Base-by-base conservation (phyloP, 768 basidiomycete genomes). In the Cystofilobasidium capitatum region DNA sequence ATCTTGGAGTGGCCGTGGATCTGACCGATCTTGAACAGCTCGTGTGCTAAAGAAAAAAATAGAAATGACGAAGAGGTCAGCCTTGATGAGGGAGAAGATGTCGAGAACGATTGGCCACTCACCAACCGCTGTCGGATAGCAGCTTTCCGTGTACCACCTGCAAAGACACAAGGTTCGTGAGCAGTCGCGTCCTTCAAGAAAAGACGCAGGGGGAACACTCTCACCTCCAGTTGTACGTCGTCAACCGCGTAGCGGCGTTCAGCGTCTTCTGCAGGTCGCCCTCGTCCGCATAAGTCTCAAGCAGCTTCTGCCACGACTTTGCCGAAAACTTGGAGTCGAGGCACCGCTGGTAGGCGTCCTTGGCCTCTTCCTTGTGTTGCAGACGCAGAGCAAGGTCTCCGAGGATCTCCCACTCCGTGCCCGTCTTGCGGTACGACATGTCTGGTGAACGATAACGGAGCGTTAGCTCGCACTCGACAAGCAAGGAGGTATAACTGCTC, bases 201-300 rank as follows among this genome's bases (percentile, higher is more conserved):
- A 39, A 63, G 10, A 58, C 16, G 3, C 35, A 60, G 35, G 31
- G n/a, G 36, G 26, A 44, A 4, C 7, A 16, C 17, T 45, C 76
- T 59, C 71, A 78, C 72, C 81, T 73, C 67, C 81, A 79, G 76
- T 93, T 88, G 80, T 97, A 98, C 31, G 91, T 89, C 33, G 91
- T 89, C 42, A 97, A 84, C 36, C 92, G 83, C 65, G 97, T 91
- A 3, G 89, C 93, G 1, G 89, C 89, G 77, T 96, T 93, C 70
- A 98, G 82, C 49, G 85, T 86, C 54, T 91, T 81, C 73, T 88
- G 89, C 66, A 98, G 86, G 74, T 98, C 96, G 4, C 91, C 89
- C 72, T 99, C 96, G 2, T 91, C 91, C n/a, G 91, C 86, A 72
- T 96, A 98, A 83, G 86, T 88, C 78, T 97, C 92, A 80, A 99